Conservation (phyloP, 106 monocot genomes). For the Dendrobium officinale region DNA sequence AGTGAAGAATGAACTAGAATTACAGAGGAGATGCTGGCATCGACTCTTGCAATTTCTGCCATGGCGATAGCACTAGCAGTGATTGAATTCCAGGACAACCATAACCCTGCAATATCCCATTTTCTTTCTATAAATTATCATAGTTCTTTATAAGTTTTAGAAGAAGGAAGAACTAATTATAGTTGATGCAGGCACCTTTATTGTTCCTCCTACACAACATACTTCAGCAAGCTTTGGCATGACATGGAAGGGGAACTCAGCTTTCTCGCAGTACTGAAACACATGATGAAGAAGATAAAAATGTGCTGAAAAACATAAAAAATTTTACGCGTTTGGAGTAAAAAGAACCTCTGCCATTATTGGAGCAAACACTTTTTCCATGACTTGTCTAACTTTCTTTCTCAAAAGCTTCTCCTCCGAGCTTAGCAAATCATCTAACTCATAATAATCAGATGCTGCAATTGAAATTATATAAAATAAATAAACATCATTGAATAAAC, state of each 20-base stretch:
- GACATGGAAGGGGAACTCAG: conserved; percentile 78
- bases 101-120: conserved; percentile 49
- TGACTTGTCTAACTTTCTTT: conserved; percentile 47
- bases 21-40: conserved; percentile 88
- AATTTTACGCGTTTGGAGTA: no score
- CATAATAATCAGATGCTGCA: conserved; percentile 81
- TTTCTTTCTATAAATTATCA: no score
- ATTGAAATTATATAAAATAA: neutral
- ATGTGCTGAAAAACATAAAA: no score
- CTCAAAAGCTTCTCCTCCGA: conserved; percentile 50
- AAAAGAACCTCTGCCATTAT: conserved; percentile 60
- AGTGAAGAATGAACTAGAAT: conserved; percentile 93
- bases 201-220: conserved; percentile 68
- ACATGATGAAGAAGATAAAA: no score
- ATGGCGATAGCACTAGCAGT: conserved; percentile 63
- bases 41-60: conserved; percentile 85
- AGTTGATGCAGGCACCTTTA: conserved; percentile 37
- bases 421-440: conserved; percentile 73
- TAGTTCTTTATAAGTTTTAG: no score
- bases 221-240: conserved; percentile 72
- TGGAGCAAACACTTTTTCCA: conserved; percentile 89
- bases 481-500: no score
- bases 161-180: neutral
- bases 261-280: conserved; percentile 90
- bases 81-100: conserved; percentile 80